Evolutionary conservation across 202 grass and related monocot species (phyloP), one percentile per base, ranked within the genome.

Genomic region (Hordeum pubiflorum): DNA sequence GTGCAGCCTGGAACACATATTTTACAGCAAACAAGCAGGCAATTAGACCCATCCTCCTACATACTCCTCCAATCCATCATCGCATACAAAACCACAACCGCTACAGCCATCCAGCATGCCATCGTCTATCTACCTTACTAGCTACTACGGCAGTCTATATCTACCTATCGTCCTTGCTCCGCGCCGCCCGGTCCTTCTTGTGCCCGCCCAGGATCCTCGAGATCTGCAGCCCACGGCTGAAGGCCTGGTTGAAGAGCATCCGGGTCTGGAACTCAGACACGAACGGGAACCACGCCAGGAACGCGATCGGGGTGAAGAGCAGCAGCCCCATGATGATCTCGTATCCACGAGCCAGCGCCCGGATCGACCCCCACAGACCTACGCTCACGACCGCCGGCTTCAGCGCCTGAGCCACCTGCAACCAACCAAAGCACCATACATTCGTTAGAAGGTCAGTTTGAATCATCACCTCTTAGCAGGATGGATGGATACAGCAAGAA

Each of bases 241-340:
- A 97, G 54, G 94, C 94, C 81, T 97, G 94, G 85, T 97, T 97
- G 88, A 97, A 97, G 22, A 97, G 82, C 95, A 97, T 97, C 81
- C 95, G 86, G 0, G 95, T 97, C 82, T 97, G 95, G 72, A 97
- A 97, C 84, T 97, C 95, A 0, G 92, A 94, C 55, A 97, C 92
- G 60, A 97, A 97, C 0, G 94, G 94, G 78, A 97, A 97, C 94
- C 94, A 97, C 43, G 94, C 94, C 6, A 97, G 75, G 69, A 94
- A 94, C 0, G 94, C 92, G 6, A 97, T 34, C 33, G 33, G 33
- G 33, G 33, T 34, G 75, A 97, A 97, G 74, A 94, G 41, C 26
- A 97, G 79, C 20, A 97, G 89, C 9, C 91, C 94, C 91, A 97
- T 92, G 76, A 97, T 84, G 82, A 94, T 89, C 66, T 97, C 91